These are phyloP conservation scores for Botrytis elliptica DNA, from an alignment of 2,329 filamentous ascomycete species.

Conservation along the genomic window DNA sequence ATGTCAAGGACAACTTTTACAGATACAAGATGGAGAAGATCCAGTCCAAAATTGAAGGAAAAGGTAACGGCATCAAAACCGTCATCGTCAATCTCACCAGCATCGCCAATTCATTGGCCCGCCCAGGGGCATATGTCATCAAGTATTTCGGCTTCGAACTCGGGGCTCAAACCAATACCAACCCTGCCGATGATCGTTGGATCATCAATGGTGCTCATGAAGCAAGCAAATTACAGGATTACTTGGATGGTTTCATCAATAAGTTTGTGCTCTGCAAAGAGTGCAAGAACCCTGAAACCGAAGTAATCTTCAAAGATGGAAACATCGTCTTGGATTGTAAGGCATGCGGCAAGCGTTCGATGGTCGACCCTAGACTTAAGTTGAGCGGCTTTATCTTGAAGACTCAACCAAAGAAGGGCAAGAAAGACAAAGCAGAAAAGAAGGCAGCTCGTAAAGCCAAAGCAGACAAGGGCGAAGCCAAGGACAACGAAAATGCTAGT, in stretches of 20 bases:
- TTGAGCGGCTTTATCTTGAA: conserved; percentile 97
- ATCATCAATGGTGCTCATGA: conserved; percentile 99
- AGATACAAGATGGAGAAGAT: conserved; percentile 99
- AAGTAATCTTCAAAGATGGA: conserved; percentile 90
- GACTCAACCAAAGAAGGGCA: conserved; percentile 94
- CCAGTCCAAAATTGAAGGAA: conserved; percentile 99
- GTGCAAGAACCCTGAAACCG: conserved; percentile 99
- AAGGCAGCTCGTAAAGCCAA: conserved; percentile 83
- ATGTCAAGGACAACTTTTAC: conserved; percentile 98
- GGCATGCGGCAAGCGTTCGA: conserved; percentile 89
- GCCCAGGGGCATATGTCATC: conserved; percentile 92
- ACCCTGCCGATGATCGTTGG: conserved; percentile 97
- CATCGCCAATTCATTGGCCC: conserved; percentile 86
- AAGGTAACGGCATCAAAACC: conserved; percentile 99
- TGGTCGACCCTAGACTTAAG: conserved; percentile 91
- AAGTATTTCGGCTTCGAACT: conserved; percentile 99
- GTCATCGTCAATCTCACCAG: conserved; percentile 96
- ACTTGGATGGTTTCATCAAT: conserved; percentile 96
- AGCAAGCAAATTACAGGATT: conserved; percentile 91
- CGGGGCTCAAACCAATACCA: conserved; percentile 96
- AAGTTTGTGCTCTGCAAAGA: conserved; percentile 99
- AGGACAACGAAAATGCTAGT: conserved; percentile 55
- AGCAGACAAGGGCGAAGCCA: conserved; percentile 45
- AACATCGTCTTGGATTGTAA: conserved; percentile 96
- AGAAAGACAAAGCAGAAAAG: conserved; percentile 92